Conservation (phyloP, 345 rosid genomes). For the Draba incana region DNA sequence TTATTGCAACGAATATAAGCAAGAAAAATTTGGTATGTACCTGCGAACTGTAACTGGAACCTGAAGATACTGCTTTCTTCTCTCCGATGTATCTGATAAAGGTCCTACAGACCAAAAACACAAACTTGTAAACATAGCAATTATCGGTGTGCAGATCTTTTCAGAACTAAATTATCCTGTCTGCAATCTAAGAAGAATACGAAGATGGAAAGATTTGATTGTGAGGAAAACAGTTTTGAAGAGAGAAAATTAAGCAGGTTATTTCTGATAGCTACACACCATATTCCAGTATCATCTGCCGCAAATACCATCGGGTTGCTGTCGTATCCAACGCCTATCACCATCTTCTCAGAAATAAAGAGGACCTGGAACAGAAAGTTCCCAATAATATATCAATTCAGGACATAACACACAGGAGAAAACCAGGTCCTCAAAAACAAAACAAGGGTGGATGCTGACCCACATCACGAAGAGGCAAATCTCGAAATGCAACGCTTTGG, state of each 20-base stretch:
- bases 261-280: constrained; percentile 52
- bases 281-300: constrained; percentile 94
- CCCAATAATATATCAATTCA: constrained; percentile 30
- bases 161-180: background rate
- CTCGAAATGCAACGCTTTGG: constrained; percentile 80
- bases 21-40: constrained; percentile 40
- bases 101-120: constrained; percentile 56
- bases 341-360: constrained; percentile 91
- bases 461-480: constrained; percentile 99
- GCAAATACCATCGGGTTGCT: constrained; percentile 95
- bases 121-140: constrained; percentile 19
- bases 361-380: constrained; percentile 58
- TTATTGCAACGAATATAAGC: constrained; percentile 6
- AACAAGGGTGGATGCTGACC: constrained; percentile 94
- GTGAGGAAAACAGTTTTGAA: background rate
- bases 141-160: background rate
- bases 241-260: constrained; percentile 17
- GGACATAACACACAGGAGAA: constrained; percentile 33
- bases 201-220: background rate
- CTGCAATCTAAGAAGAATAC: background rate
- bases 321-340: constrained; percentile 92
- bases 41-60: constrained; percentile 86
- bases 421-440: constrained; percentile 35
- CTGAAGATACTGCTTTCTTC: constrained; percentile 66
- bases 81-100: constrained; percentile 85